Evolutionary conservation across 768 basidiomycete species (phyloP).

Genomic region (Phaeotremella skinneri): DNA sequence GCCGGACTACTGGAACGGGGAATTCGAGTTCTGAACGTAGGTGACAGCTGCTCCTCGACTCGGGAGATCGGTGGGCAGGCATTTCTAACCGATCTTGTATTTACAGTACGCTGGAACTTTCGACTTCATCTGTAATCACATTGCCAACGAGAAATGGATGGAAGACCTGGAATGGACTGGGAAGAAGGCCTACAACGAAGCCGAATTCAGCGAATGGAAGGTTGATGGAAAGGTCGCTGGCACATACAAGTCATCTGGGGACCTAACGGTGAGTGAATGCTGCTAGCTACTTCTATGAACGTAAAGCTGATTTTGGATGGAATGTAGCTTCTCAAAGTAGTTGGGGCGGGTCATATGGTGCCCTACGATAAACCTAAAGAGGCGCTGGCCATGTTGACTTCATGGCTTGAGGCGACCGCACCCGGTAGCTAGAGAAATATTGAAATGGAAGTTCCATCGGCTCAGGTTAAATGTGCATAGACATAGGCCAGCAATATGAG

Average conservation of each 20-base stretch:
- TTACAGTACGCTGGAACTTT: constrained; percentile 27
- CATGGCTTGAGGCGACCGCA: constrained; percentile 59
- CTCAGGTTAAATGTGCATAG: too few relatives aligned
- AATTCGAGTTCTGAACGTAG: constrained; percentile 60
- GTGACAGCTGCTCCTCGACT: constrained; percentile 7
- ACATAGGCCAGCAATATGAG: too few relatives aligned
- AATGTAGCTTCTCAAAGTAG: constrained; percentile 44
- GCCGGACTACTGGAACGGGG: constrained; percentile 72
- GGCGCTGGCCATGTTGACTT: constrained; percentile 62
- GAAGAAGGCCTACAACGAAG: constrained; percentile 56
- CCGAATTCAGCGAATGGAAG: constrained; percentile 59
- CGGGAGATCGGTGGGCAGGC: constrained; percentile 1
- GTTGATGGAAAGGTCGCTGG: constrained; percentile 62
- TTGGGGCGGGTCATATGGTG: constrained; percentile 76
- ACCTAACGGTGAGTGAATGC: constrained; percentile 58
- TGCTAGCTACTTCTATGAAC: too few relatives aligned
- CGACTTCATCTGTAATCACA: constrained; percentile 63
- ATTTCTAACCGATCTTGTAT: constrained; percentile 1
- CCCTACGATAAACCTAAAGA: constrained; percentile 69
- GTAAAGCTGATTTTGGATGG: too few relatives aligned
- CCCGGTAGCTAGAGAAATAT: constrained; percentile 1
- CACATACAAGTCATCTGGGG: constrained; percentile 59
- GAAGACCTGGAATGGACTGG: constrained; percentile 72
- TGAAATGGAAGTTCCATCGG: too few relatives aligned
- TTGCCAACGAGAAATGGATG: constrained; percentile 74